phyloP scores from a whole-genome alignment of 805 yeast genomes.

The Candida xyloterini region DNA sequence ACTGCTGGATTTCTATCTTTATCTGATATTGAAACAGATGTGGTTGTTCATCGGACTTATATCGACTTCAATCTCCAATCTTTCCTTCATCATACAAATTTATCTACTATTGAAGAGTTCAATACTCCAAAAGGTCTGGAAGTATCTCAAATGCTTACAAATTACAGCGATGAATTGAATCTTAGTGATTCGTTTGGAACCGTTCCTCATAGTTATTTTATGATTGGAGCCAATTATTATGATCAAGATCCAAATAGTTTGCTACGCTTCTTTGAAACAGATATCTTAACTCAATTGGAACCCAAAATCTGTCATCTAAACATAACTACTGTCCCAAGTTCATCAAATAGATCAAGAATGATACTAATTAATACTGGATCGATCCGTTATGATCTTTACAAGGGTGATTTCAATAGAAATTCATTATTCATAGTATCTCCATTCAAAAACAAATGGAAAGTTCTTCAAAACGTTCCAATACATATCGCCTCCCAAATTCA shows the following conservation, averaged over 20 bases:
- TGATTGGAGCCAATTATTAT: slow-evolving; percentile 61
- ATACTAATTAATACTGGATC: slow-evolving; percentile 84
- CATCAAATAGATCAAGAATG: slow-evolving; percentile 40
- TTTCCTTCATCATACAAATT: slow-evolving; percentile 58
- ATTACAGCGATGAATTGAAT: slow-evolving; percentile 43
- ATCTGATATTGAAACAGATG: slow-evolving; percentile 10
- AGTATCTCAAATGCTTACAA: slow-evolving; percentile 43
- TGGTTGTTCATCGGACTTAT: slow-evolving; percentile 55
- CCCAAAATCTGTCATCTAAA: slow-evolving; percentile 24
- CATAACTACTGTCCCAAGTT: slow-evolving; percentile 19
- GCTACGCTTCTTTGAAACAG: slow-evolving; percentile 53
- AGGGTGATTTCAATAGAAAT: slow-evolving; percentile 80
- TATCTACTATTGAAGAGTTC: slow-evolving; percentile 34
- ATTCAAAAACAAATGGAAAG: slow-evolving; percentile 76
- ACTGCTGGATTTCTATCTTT: slow-evolving; percentile 87
- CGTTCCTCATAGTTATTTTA: slow-evolving; percentile 64
- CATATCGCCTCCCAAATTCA: slow-evolving; percentile 53
- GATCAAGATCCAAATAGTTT: slow-evolving; percentile 51
- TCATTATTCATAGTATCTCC: slow-evolving; percentile 83
- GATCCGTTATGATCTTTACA: slow-evolving; percentile 78
- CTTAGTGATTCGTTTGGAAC: slow-evolving; percentile 58
- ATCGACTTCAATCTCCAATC: slow-evolving; percentile 79
- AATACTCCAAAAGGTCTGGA: slow-evolving; percentile 53
- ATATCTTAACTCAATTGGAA: slow-evolving; percentile 42
- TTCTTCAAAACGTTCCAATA: slow-evolving; percentile 55